Conservation (phyloP, 2,329 filamentous ascomycete genomes). For the Alternaria viburni region DNA sequence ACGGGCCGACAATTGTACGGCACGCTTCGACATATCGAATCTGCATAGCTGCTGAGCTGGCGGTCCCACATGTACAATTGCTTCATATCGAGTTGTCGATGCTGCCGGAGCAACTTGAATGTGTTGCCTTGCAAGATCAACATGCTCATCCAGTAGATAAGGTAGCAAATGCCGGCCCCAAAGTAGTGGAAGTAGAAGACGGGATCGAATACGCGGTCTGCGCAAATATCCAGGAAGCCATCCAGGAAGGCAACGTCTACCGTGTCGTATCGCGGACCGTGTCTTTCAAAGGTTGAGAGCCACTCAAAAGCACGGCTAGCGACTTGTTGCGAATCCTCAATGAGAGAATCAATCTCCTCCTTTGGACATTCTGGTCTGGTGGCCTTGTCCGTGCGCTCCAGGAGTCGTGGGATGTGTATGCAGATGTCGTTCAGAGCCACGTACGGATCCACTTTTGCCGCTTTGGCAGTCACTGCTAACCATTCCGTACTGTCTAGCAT, state of each 20-base stretch:
- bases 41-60: slow-evolving; percentile 39
- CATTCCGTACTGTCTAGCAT: slow-evolving; percentile 44
- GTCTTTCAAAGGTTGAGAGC: slow-evolving; percentile 39
- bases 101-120: slow-evolving; percentile 35
- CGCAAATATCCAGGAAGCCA: slow-evolving; percentile 34
- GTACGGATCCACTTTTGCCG: slow-evolving; percentile 42
- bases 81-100: slow-evolving; percentile 35
- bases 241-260: slow-evolving; percentile 32
- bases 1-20: slow-evolving; percentile 38
- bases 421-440: slow-evolving; percentile 42
- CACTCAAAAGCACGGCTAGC: slow-evolving; percentile 37
- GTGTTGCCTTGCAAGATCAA: slow-evolving; percentile 45
- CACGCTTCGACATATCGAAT: slow-evolving; percentile 41
- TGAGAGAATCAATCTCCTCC: slow-evolving; percentile 31
- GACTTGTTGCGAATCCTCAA: slow-evolving; percentile 34
- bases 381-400: slow-evolving; percentile 41
- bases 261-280: slow-evolving; percentile 38
- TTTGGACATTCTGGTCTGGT: not conserved
- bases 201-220: slow-evolving; percentile 35
- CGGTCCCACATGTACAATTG: slow-evolving; percentile 41
- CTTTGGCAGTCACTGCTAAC: slow-evolving; percentile 39
- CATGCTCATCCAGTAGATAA: slow-evolving; percentile 48
- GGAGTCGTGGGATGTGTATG: slow-evolving; percentile 43
- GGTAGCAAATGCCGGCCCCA: slow-evolving; percentile 41
- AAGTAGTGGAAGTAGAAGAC: slow-evolving; percentile 44